These are phyloP conservation scores for Fallopia convolvulus DNA, from an alignment of 148 eudicot genomes.

Conservation along the genomic window DNA sequence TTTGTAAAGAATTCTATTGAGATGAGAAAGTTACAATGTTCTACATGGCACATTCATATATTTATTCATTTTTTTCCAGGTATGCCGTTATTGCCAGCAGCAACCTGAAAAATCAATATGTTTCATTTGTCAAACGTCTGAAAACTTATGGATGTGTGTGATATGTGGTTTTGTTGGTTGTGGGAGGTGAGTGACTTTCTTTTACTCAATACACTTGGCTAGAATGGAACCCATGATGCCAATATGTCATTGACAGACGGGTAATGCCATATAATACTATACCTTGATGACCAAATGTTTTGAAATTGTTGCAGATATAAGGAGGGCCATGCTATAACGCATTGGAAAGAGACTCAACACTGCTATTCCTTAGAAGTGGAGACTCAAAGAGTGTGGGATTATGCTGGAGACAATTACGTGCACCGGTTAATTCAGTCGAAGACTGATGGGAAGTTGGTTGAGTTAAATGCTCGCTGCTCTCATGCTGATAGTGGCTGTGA, in stretches of 20 bases:
- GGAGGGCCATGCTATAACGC: constrained; percentile 78
- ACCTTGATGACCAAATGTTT: not conserved
- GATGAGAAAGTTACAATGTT: not conserved
- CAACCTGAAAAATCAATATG: constrained; percentile 88
- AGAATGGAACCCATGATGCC: not conserved
- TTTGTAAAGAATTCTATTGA: not conserved
- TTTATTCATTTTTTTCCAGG: constrained; percentile 33
- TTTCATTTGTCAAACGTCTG: constrained; percentile 81
- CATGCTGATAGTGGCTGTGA: constrained; percentile 45
- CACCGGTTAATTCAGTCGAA: constrained; percentile 89
- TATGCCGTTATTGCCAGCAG: constrained; percentile 96
- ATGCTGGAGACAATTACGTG: constrained; percentile 88
- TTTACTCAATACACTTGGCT: not conserved
- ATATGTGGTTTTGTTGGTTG: constrained; percentile 95
- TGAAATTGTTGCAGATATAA: constrained; percentile 53
- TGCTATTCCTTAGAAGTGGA: constrained; percentile 93
- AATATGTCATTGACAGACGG: not conserved
- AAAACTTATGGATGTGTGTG: constrained; percentile 92
- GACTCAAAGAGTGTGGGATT: constrained; percentile 95
- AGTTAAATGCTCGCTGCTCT: constrained; percentile 59
- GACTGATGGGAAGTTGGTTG: constrained; percentile 93
- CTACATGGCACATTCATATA: not conserved
- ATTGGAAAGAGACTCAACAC: constrained; percentile 97
- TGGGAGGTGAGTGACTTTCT: constrained; percentile 54
- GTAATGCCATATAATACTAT: not conserved